These are phyloP conservation scores for Nakazawaea sp. DNA, from an alignment of 805 yeast species.

Conservation along the genomic window DNA sequence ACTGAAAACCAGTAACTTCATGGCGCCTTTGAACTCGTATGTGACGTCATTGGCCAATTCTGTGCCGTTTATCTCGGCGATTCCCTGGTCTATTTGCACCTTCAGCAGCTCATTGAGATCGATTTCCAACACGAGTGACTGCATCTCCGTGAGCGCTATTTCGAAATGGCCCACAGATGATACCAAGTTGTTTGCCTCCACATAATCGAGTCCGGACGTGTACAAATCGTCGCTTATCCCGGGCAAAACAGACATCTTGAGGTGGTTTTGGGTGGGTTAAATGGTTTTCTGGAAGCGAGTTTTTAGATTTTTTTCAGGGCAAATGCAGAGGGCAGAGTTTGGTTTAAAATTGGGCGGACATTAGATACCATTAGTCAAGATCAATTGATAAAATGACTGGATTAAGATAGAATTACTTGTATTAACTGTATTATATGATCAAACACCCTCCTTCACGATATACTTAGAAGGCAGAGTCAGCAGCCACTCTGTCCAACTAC, in stretches of 20 bases:
- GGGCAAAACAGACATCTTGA: conserved; percentile 6
- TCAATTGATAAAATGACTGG: too few species aligned
- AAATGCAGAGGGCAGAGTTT: too few species aligned
- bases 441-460: conserved; percentile 46
- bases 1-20: conserved; percentile 49
- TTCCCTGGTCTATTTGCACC: conserved; percentile 54
- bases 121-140: conserved; percentile 78
- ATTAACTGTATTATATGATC: too few species aligned
- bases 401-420: too few species aligned
- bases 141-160: conserved; percentile 16
- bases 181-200: background rate
- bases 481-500: conserved; percentile 88
- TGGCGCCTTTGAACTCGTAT: conserved; percentile 44
- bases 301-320: too few species aligned
- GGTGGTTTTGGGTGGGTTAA: too few species aligned
- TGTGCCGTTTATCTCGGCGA: conserved; percentile 89
- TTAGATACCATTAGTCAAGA: too few species aligned
- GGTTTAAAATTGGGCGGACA: too few species aligned
- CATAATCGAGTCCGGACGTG: conserved; percentile 1
- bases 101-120: conserved; percentile 41
- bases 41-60: conserved; percentile 74
- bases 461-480: conserved; percentile 55
- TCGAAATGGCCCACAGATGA: background rate
- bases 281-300: conserved; percentile 1
- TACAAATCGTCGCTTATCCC: conserved; percentile 6